Evolutionary conservation across 805 yeast species (phyloP).

Genomic region (Lipomyces orientalis): DNA sequence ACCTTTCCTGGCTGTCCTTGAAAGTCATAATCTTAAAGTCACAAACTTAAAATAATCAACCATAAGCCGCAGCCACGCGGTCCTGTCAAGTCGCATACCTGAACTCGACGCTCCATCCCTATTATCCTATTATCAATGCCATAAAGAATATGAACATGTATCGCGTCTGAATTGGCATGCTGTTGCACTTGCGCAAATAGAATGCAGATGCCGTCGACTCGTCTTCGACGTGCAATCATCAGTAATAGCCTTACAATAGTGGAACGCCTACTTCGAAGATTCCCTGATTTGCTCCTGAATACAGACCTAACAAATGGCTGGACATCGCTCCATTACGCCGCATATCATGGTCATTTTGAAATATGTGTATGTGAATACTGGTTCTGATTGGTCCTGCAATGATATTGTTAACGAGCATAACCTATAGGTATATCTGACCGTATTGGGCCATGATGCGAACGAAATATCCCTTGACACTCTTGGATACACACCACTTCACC

Average conservation of each 20-base stretch:
- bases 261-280: slow-evolving; percentile 66
- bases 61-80: not conserved
- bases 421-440: slow-evolving; percentile 49
- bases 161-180: not conserved
- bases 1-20: no score
- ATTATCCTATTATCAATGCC: not conserved
- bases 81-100: not conserved
- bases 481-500: slow-evolving; percentile 70
- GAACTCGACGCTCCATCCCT: not conserved
- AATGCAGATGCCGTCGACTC: slow-evolving; percentile 65
- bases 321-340: slow-evolving; percentile 82
- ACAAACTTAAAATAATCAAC: no score
- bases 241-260: slow-evolving; percentile 69
- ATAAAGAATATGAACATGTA: not conserved
- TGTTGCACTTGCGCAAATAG: not conserved
- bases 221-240: slow-evolving; percentile 72
- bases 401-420: not conserved
- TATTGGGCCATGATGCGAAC: slow-evolving; percentile 59
- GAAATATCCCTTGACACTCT: slow-evolving; percentile 60
- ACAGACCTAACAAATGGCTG: slow-evolving; percentile 71
- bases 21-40: no score
- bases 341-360: slow-evolving; percentile 71
- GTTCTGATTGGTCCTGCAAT: slow-evolving; percentile 40
- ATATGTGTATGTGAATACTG: slow-evolving; percentile 54
- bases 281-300: slow-evolving; percentile 71